Evolutionary conservation across 2,329 filamentous ascomycete genomes (phyloP), one percentile per base, ranked within the genome.

Genomic region (Fusarium sulawesiense): DNA sequence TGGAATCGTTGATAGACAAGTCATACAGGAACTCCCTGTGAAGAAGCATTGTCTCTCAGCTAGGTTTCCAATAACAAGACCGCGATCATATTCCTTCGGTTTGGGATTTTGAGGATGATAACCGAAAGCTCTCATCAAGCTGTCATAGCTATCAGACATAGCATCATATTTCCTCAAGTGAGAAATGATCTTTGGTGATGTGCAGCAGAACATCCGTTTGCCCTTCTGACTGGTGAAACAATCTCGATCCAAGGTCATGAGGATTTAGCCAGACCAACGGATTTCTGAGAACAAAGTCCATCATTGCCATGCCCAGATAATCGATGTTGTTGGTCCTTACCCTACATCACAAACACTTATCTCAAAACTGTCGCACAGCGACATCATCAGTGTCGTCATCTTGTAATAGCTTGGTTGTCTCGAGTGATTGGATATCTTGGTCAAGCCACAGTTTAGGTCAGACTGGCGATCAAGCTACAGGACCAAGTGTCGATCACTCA

Each of bases 331-430:
- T 65, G 23, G 47, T 47, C 40, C 50, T 42, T 54, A 50, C 56
- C 47, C 62, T 53, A 64, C 46, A 55, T 56, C 41, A 67, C 20
- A 11, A 56, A 42, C 12, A 41, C 40, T 50, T 62, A 56, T 66
- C 49, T 66, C 41, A 40, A 44, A 60, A 40, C 44, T 32, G 32
- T 27, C 62, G 30, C 64, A 50, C 32, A 10, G 49, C 56, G 46
- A 47, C 62, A 66, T 66, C 62, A 61, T 47, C 56, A 62, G 18
- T 66, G 63, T 66, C 63, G 48, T 66, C 63, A 66, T 66, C 25
- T 49, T 44, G 46, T 45, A 32, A 30, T 66, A 32, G 63, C 30
- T 64, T 66, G 61, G 53, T 29, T 54, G 41, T n/a, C 23, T 60
- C 5, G 37, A 54, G 18, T 49, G 61, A 66, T 66, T 66, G 63